phyloP scores from a whole-genome alignment of 495 filamentous ascomycete species.

The Copromyces sp. region DNA sequence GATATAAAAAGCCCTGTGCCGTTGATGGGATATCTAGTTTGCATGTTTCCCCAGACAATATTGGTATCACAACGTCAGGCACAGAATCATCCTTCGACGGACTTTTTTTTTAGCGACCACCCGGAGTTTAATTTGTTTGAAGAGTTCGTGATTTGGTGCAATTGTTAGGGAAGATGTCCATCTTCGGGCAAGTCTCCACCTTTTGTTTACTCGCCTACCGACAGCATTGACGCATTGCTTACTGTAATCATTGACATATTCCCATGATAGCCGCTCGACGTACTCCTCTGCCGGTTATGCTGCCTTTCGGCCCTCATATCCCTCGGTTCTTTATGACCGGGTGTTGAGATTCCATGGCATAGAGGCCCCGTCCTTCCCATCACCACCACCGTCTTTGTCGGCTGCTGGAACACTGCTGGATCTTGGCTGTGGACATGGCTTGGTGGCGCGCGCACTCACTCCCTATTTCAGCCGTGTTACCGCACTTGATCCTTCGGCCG shows the following conservation, averaged over 20 bases:
- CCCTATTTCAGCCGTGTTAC: conserved; percentile 38
- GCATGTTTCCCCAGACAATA: background rate
- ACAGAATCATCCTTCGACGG: background rate
- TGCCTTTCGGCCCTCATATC: conserved; percentile 53
- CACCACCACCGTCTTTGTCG: background rate
- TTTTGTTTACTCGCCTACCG: background rate
- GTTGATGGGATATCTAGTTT: background rate
- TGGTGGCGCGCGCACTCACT: conserved; percentile 44
- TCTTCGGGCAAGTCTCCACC: background rate
- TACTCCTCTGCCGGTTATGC: conserved; percentile 50
- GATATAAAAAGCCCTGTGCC: background rate
- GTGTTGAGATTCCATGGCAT: conserved; percentile 44
- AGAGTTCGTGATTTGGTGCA: background rate
- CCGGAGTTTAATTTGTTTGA: background rate
- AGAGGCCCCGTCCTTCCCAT: background rate
- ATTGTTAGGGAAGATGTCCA: background rate
- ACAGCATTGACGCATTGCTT: background rate
- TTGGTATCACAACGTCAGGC: background rate
- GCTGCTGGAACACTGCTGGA: conserved; percentile 39
- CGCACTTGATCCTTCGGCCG: conserved; percentile 47
- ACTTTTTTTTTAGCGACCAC: background rate
- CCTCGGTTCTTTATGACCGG: conserved; percentile 40
- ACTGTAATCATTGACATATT: background rate
- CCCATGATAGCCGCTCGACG: conserved; percentile 19
- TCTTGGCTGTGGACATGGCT: conserved; percentile 52